Evolutionary conservation across 1,284 basidiomycete genomes (phyloP), one percentile per base, ranked within the genome.

Genomic region (Rhizopogon parksii): DNA sequence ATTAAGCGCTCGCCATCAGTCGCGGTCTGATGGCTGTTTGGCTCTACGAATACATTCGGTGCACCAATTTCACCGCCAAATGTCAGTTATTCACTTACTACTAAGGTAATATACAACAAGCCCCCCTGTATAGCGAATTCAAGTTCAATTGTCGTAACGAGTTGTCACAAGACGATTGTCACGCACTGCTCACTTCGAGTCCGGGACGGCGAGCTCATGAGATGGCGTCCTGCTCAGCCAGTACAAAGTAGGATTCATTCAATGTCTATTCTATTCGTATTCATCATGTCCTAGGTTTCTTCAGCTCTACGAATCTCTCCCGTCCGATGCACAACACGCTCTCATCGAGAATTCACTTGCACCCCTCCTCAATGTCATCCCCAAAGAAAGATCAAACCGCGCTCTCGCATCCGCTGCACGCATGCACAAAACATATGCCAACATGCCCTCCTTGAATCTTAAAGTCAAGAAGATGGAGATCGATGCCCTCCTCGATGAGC

Each of bases 401-500:
- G 67, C 68, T 4, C 15, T 71, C 9, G 58, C 64, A 2, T 60
- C 68, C 4, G 70, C 69, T 1, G 56, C 62, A 17, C 60, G 67
- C 19, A 58, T 74, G 42, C 67, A 72, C 47, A 64, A 62, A 24
- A 70, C 68, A 38, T 71, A 73, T 55, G 59, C 64, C 1, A 59
- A 55, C 17, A 69, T 76, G 32, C 82, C 83, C 0, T 53, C 63
- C 0, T 64, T 85, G 15, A 71, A 82, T 64, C 59, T 82, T 35
- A 72, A 70, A 38, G 65, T 68, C 2, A 83, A 82, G 66, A 73
- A 73, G 56, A 65, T 65, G 27, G 80, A 85, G 62, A 67, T 85
- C 52, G 66, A 71, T 25, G 56, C 60, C 0, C 65, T 85, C 36
- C 55, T 85, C 6, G 70, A 74, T 27, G 76, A 79, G 48, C 67